Base-by-base conservation (phyloP, 345 rosid species). In the Boechera retrofracta region DNA sequence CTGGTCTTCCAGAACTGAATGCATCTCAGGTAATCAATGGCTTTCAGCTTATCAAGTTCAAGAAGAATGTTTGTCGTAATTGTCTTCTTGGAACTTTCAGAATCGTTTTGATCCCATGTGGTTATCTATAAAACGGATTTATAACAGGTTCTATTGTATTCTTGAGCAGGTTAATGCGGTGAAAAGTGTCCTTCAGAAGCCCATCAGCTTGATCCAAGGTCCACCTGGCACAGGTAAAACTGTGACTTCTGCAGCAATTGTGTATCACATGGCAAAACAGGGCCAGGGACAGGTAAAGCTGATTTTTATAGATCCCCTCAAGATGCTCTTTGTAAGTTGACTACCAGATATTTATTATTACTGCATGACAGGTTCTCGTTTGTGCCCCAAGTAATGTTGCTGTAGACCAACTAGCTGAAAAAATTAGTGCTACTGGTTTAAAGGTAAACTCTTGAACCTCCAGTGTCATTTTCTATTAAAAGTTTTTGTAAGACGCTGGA, bases 141-240 rank as follows among this genome's bases (percentile, higher is more conserved):
- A 16, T 76, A 59, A 71, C 72, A 29, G 54, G 24, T 58, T 55
- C 16, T 69, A 66, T 42, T 24, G 24, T 68, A 42, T 41, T 48
- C 45, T 67, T 61, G 75, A 36, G 64, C 67, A 95, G 99, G 98
- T 96, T 76, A 89, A 85, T 90, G 99, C 99, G 10, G 99, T 89
- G 51, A 96, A 93, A 87, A 93, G 90, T 83, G 99, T 93, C 53
- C 98, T 96, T 77, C 99, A 96, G 82, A 91, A 89, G 85, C 99
- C 98, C 56, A 87, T 96, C 74, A 96, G 98, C 73, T 87, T 96
- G 85, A 96, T 96, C 76, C 99, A 96, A 86, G 99, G 97, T 78
- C 99, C 99, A 49, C 98, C 99, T 79, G 99, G 99, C 61, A 93
- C 99, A 24, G 99, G 99, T 51, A 96, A 96, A 89, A 96, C 99